Conservation (phyloP, 768 basidiomycete species). For the Boletus rufocinnamomeus region DNA sequence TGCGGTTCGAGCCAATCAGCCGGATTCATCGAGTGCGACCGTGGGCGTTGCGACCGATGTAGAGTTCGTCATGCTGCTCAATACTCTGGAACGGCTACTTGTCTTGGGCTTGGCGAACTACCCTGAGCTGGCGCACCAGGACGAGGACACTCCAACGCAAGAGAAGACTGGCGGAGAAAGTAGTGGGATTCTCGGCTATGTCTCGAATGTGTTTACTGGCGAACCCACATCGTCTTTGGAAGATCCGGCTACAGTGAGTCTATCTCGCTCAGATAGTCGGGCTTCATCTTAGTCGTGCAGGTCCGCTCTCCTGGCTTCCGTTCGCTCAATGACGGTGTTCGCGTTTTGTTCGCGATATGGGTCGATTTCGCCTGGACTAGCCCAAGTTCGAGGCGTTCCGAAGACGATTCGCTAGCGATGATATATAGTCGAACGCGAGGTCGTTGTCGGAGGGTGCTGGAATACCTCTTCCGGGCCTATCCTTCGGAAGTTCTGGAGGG, state of each 20-base stretch:
- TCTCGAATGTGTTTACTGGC: conserved; percentile 87
- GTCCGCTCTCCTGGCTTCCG: conserved; percentile 73
- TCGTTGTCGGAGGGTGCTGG: conserved; percentile 77
- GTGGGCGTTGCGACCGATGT: conserved; percentile 65
- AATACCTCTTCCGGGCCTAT: conserved; percentile 81
- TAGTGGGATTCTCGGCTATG: conserved; percentile 80
- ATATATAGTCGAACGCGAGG: conserved; percentile 66
- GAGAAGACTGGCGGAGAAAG: conserved; percentile 59
- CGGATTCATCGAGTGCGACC: conserved; percentile 44
- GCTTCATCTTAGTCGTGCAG: conserved; percentile 31
- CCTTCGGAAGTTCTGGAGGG: conserved; percentile 83
- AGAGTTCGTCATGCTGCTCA: conserved; percentile 82
- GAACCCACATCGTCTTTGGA: conserved; percentile 55
- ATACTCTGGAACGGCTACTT: conserved; percentile 80
- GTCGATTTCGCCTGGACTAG: conserved; percentile 54
- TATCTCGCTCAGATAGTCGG: not conserved
- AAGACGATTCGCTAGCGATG: conserved; percentile 66
- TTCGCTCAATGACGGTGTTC: conserved; percentile 78
- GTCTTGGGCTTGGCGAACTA: conserved; percentile 67
- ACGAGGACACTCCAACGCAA: conserved; percentile 54
- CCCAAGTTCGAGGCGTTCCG: conserved; percentile 48
- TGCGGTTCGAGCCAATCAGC: conserved; percentile 45
- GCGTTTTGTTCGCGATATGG: conserved; percentile 80
- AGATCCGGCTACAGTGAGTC: conserved; percentile 60
- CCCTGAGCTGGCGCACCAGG: conserved; percentile 47